Base-by-base conservation (phyloP, 2,329 filamentous ascomycete species). In the Esteya vermicola region DNA sequence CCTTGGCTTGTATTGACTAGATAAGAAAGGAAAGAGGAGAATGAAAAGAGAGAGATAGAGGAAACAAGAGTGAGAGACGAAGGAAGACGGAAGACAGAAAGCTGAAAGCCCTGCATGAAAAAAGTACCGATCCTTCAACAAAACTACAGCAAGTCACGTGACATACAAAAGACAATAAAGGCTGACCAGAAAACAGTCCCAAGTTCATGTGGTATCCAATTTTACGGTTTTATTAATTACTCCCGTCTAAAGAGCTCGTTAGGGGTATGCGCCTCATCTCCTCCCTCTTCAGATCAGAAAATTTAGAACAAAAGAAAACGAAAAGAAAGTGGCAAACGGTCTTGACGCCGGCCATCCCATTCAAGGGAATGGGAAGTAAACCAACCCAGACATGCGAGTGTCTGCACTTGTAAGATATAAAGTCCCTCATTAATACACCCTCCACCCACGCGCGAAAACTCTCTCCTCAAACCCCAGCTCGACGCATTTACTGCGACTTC, bases 401-500 rank as follows among this genome's bases (percentile, higher is more conserved):
- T 30, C 39, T 39, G 40, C 44, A 42, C 31, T n/a, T n/a, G n/a
- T n/a, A n/a, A n/a, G n/a, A 32, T 35, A 44, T 42, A 30, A 35
- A 54, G 14, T 25, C 30, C 35, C 43, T 35, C 28, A 35, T 33
- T 39, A 42, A n/a, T 36, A 41, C 36, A 28, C 40, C 38, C 43
- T 36, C 36, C 32, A 39, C 38, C 28, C 50, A 51, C n/a, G 42
- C 52, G 52, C 48, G 52, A 50, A 51, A 45, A 51, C 21, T 55
- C 58, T 60, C 32, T 25, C 21, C 23, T 31, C 31, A 43, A n/a
- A n/a, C n/a, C n/a, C n/a, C 47, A 36, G 45, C 21, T 27, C 26
- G 50, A 8, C 18, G 27, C 35, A 28, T 39, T 63, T 81, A 88
- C 62, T 77, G 68, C 51, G 77, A 82, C 72, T 88, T 89, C 70